phyloP scores from a whole-genome alignment of 306 rosid species.

The Fragaria iinumae region DNA sequence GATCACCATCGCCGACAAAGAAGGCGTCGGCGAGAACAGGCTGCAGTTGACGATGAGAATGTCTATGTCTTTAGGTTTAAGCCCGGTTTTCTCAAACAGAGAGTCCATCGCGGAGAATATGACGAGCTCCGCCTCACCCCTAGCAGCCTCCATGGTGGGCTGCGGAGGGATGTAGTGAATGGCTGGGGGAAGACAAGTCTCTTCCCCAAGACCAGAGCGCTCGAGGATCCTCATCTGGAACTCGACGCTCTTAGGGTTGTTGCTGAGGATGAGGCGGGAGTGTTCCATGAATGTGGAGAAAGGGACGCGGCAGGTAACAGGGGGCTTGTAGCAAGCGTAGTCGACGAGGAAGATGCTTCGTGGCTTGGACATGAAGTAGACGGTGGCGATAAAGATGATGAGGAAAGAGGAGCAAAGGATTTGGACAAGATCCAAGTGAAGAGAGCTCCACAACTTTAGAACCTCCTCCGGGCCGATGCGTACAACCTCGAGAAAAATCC shows the following conservation, averaged over 20 bases:
- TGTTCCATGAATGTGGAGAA: conserved; percentile 98
- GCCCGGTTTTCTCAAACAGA: conserved; percentile 54
- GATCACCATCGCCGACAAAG: conserved; percentile 83
- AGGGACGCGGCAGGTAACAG: conserved; percentile 81
- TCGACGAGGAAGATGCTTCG: conserved; percentile 79
- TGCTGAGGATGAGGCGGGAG: conserved; percentile 59
- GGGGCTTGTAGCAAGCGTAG: conserved; percentile 89
- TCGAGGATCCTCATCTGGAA: conserved; percentile 90
- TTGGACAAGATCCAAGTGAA: conserved; percentile 64
- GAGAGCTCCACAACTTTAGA: conserved; percentile 54
- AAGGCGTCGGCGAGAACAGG: conserved; percentile 85
- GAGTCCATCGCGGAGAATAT: conserved; percentile 83
- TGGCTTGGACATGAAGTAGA: conserved; percentile 89
- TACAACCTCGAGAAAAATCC: conserved; percentile 43
- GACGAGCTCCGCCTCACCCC: conserved; percentile 85
- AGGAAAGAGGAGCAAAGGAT: conserved; percentile 75
- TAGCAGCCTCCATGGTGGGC: conserved; percentile 81
- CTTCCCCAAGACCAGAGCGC: conserved; percentile 86
- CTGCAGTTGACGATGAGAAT: conserved; percentile 82
- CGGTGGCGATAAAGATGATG: conserved; percentile 64
- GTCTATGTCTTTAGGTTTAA: conserved; percentile 81
- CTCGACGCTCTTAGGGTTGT: conserved; percentile 87
- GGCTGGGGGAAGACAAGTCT: conserved; percentile 74
- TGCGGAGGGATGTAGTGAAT: conserved; percentile 89
- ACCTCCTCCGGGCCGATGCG: conserved; percentile 70